Percentiles rank a stretch among this genome's conserved stretches.
These are phyloP conservation scores for Phytophthora colocasiae DNA, from an alignment of 352 stramenopile species.

Conservation along the genomic window DNA sequence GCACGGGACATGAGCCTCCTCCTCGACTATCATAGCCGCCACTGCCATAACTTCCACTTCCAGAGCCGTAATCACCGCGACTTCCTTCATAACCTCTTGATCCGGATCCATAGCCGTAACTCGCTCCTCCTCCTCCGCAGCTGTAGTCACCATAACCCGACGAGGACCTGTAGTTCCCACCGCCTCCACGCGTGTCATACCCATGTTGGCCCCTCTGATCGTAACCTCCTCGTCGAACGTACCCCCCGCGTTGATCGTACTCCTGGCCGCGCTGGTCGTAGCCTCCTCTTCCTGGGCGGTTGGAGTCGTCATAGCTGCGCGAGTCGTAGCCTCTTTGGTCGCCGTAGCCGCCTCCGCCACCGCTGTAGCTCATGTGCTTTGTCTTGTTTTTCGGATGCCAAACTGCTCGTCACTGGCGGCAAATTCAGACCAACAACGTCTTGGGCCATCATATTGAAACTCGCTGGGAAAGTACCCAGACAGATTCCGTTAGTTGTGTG, in stretches of 20 bases:
- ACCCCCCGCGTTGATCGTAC: constrained; percentile 35
- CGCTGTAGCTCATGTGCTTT: constrained; percentile 58
- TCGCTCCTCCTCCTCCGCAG: constrained; percentile 25
- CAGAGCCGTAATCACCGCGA: constrained; percentile 29
- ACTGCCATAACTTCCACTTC: constrained; percentile 5
- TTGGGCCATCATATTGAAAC: too few relatives aligned
- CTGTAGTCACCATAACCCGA: constrained; percentile 39
- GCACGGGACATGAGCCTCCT: neutral
- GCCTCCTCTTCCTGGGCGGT: constrained; percentile 26
- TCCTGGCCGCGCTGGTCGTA: constrained; percentile 3
- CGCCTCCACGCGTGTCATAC: constrained; percentile 43
- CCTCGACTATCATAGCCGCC: constrained; percentile 34
- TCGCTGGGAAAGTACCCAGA: too few relatives aligned
- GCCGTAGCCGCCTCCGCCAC: constrained; percentile 32
- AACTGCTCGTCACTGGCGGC: neutral
- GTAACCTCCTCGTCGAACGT: constrained; percentile 39
- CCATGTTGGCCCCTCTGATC: constrained; percentile 7
- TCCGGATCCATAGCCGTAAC: constrained; percentile 24
- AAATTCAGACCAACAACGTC: too few relatives aligned
- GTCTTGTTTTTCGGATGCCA: constrained; percentile 8
- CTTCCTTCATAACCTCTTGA: constrained; percentile 25
- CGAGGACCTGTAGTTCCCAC: constrained; percentile 30
- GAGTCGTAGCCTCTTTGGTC: constrained; percentile 35
- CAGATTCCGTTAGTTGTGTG: too few relatives aligned
- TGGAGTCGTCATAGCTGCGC: constrained; percentile 32